Evolutionary conservation across 306 rosid genomes (phyloP).

Genomic region (Fragaria nilgerrensis): DNA sequence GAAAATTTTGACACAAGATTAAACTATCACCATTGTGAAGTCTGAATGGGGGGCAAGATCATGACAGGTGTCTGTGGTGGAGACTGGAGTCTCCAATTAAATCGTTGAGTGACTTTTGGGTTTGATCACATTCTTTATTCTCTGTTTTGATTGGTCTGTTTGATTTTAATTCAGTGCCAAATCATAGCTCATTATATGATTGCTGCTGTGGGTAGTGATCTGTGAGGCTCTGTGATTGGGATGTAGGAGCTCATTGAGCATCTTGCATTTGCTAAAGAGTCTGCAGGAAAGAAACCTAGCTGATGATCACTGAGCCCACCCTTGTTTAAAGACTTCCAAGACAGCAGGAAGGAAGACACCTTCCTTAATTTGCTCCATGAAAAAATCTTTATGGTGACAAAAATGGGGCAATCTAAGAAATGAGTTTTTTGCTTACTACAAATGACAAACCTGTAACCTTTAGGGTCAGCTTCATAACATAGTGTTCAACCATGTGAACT

Average conservation of each 20-base stretch:
- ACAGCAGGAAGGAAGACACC: slow-evolving; percentile 20
- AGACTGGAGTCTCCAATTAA: slow-evolving; percentile 82
- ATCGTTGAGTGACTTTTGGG: slow-evolving; percentile 78
- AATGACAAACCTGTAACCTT: slow-evolving; percentile 59
- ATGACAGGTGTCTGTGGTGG: slow-evolving; percentile 81
- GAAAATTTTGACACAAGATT: not conserved
- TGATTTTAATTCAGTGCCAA: slow-evolving; percentile 81
- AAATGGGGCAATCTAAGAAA: slow-evolving; percentile 13
- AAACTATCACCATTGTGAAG: slow-evolving; percentile 50
- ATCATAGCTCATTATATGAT: slow-evolving; percentile 42
- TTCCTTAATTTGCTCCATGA: slow-evolving; percentile 49
- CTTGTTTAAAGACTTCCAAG: not conserved
- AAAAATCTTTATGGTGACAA: not conserved
- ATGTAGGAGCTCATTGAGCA: slow-evolving; percentile 48
- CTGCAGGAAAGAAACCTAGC: slow-evolving; percentile 70
- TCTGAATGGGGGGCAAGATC: slow-evolving; percentile 86
- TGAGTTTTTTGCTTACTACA: not conserved
- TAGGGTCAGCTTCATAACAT: slow-evolving; percentile 41
- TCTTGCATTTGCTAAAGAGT: slow-evolving; percentile 57
- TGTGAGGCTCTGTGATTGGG: slow-evolving; percentile 46
- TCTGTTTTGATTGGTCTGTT: slow-evolving; percentile 45
- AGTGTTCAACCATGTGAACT: not conserved
- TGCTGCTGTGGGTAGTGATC: slow-evolving; percentile 16
- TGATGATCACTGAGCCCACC: slow-evolving; percentile 39
- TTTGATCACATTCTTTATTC: slow-evolving; percentile 47